Percentiles rank a stretch among this genome's conserved stretches.
Conservation (phyloP, 768 basidiomycete genomes). For the Suillus alpinus region DNA sequence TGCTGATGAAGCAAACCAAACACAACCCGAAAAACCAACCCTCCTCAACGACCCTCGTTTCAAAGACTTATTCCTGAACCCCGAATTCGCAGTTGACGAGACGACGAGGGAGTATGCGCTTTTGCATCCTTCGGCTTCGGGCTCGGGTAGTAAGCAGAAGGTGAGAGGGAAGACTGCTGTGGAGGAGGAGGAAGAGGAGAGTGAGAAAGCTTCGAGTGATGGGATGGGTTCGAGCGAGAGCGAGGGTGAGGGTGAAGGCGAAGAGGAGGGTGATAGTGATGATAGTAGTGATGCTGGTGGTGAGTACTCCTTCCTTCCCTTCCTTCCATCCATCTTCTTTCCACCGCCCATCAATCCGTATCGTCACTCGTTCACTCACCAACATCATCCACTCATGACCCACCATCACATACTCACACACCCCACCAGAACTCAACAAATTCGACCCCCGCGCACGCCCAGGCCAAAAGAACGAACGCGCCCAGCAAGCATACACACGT, state of each 20-base stretch:
- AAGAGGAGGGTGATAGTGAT: conserved; percentile 40
- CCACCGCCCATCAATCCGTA: not conserved
- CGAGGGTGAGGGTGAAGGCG: conserved; percentile 43
- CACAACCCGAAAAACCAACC: conserved; percentile 32
- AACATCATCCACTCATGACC: conserved; percentile 7
- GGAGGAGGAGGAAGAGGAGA: conserved; percentile 87
- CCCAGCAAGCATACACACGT: conserved; percentile 43
- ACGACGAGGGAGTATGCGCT: conserved; percentile 84
- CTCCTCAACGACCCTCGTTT: conserved; percentile 88
- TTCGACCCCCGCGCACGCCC: conserved; percentile 57
- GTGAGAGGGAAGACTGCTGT: conserved; percentile 67
- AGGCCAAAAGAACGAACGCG: conserved; percentile 46
- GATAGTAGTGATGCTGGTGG: conserved; percentile 62
- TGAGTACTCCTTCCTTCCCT: conserved; percentile 23
- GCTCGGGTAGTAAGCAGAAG: conserved; percentile 29
- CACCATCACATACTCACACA: not conserved
- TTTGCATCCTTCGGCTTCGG: conserved; percentile 80
- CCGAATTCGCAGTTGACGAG: conserved; percentile 91
- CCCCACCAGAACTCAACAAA: conserved; percentile 43
- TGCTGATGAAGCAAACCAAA: conserved; percentile 19
- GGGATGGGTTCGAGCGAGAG: conserved; percentile 45
- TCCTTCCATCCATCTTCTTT: not conserved
- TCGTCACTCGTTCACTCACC: not conserved
- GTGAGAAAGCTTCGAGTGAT: conserved; percentile 64
- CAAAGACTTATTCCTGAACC: conserved; percentile 84